phyloP scores from a whole-genome alignment of 345 rosid genomes.

The Camelina neglecta region DNA sequence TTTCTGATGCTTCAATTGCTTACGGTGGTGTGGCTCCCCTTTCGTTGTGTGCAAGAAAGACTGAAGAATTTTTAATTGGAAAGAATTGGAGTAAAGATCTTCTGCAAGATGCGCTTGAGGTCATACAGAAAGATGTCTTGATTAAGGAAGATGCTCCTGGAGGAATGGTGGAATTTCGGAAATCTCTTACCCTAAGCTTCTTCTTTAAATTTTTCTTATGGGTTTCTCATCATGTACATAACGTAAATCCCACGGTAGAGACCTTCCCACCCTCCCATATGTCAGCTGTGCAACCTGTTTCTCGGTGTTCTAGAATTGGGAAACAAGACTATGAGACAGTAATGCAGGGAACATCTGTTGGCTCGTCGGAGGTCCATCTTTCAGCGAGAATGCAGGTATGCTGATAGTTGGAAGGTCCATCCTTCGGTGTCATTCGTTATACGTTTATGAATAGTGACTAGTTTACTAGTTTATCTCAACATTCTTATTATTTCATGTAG shows the following conservation, averaged over 20 bases:
- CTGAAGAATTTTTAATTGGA: constrained; percentile 66
- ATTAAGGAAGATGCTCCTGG: constrained; percentile 88
- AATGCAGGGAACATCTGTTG: constrained; percentile 82
- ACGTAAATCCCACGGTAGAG: constrained; percentile 46
- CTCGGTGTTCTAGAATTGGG: constrained; percentile 63
- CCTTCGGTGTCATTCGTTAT: no score
- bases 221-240: constrained; percentile 66
- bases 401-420: no score
- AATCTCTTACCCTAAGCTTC: constrained; percentile 81
- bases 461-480: constrained; percentile 1
- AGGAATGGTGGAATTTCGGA: constrained; percentile 96
- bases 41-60: constrained; percentile 61
- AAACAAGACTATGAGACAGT: constrained; percentile 80
- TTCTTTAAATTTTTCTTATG: constrained; percentile 92
- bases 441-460: constrained; percentile 17
- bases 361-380: constrained; percentile 77
- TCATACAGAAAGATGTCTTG: constrained; percentile 63
- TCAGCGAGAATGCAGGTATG: constrained; percentile 87
- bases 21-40: constrained; percentile 95
- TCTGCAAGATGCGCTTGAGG: constrained; percentile 64
- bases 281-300: constrained; percentile 69
- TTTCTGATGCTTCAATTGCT: constrained; percentile 71
- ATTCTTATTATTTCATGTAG: constrained; percentile 50
- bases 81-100: constrained; percentile 72
- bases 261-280: constrained; percentile 62